phyloP scores from a whole-genome alignment of 2,329 filamentous ascomycete genomes.

The Penicillium sp. region DNA sequence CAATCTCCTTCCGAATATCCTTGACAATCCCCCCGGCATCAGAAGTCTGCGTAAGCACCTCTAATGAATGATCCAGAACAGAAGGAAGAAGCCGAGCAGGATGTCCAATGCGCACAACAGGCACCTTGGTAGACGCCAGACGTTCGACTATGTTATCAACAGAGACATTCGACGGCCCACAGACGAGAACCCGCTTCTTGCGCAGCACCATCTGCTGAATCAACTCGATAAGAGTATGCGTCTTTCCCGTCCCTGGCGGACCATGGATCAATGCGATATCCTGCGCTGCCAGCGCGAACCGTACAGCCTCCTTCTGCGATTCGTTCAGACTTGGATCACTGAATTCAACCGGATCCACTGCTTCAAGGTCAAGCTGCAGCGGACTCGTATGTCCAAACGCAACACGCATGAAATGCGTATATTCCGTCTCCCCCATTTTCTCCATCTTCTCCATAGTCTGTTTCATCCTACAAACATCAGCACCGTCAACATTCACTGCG shows the following conservation, averaged over 20 bases:
- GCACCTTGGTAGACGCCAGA: slow-evolving; percentile 75
- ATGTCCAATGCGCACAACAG: slow-evolving; percentile 86
- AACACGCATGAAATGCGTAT: slow-evolving; percentile 57
- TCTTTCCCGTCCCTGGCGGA: slow-evolving; percentile 94
- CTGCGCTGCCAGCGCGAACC: slow-evolving; percentile 76
- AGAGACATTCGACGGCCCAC: slow-evolving; percentile 92
- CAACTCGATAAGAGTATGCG: slow-evolving; percentile 90
- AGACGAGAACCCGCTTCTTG: slow-evolving; percentile 76
- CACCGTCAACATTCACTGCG: slow-evolving; percentile 9
- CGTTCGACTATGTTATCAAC: slow-evolving; percentile 98
- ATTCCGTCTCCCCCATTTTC: slow-evolving; percentile 54
- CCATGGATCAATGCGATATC: slow-evolving; percentile 92
- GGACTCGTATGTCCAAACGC: slow-evolving; percentile 58
- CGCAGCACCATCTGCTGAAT: slow-evolving; percentile 83
- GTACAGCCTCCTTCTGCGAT: slow-evolving; percentile 60
- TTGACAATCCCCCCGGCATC: slow-evolving; percentile 85
- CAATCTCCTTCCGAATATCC: slow-evolving; percentile 89
- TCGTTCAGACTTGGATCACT: slow-evolving; percentile 56
- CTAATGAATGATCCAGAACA: slow-evolving; percentile 83
- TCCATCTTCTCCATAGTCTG: slow-evolving; percentile 60
- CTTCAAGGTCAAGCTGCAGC: slow-evolving; percentile 48
- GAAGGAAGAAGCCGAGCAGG: slow-evolving; percentile 85
- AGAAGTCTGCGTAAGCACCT: slow-evolving; percentile 84
- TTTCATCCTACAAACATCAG: slow-evolving; percentile 50
- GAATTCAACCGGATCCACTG: slow-evolving; percentile 50